Percentiles rank a stretch among this genome's conserved stretches.
These are phyloP conservation scores for Fusarium brevicatenulatum DNA, from an alignment of 2,329 filamentous ascomycete genomes.

Conservation along the genomic window DNA sequence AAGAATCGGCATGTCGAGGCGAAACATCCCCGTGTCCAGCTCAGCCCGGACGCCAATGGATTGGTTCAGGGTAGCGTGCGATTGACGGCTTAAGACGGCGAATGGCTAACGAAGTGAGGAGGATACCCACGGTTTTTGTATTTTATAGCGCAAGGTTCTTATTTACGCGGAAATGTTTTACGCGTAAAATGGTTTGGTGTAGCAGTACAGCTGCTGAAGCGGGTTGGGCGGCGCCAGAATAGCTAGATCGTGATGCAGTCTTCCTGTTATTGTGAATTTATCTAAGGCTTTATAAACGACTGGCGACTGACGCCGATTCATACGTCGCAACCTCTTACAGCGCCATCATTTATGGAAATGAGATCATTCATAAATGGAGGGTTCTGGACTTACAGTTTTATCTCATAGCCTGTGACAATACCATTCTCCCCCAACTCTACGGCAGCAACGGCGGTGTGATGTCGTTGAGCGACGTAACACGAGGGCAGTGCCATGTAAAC, in stretches of 20 bases:
- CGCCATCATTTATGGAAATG: slow-evolving; percentile 78
- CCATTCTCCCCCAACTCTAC: neutral
- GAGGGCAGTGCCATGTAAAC: neutral
- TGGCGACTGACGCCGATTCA: slow-evolving; percentile 57
- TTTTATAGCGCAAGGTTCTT: fast-evolving
- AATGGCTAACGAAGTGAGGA: fast-evolving
- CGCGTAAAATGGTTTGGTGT: slow-evolving; percentile 70
- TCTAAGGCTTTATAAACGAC: slow-evolving; percentile 88
- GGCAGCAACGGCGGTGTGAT: neutral
- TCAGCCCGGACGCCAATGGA: fast-evolving
- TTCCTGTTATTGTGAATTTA: slow-evolving; percentile 64
- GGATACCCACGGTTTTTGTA: fast-evolving
- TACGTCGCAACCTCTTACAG: slow-evolving; percentile 74
- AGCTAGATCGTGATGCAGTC: slow-evolving; percentile 60
- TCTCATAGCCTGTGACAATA: no score
- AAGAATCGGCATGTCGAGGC: neutral
- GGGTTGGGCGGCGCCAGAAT: slow-evolving; percentile 76
- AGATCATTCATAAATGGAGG: fast-evolving
- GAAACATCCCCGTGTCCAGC: neutral
- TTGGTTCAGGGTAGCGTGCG: neutral
- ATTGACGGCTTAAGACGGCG: fast-evolving
- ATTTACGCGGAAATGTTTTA: neutral
- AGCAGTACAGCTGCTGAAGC: slow-evolving; percentile 77
- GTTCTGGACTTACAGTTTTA: no score
- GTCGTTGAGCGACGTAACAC: neutral